Percentiles rank a stretch among this genome's conserved stretches.
Evolutionary conservation across 495 filamentous ascomycete genomes (phyloP).

Genomic region (Talaromyces wortmannii): DNA sequence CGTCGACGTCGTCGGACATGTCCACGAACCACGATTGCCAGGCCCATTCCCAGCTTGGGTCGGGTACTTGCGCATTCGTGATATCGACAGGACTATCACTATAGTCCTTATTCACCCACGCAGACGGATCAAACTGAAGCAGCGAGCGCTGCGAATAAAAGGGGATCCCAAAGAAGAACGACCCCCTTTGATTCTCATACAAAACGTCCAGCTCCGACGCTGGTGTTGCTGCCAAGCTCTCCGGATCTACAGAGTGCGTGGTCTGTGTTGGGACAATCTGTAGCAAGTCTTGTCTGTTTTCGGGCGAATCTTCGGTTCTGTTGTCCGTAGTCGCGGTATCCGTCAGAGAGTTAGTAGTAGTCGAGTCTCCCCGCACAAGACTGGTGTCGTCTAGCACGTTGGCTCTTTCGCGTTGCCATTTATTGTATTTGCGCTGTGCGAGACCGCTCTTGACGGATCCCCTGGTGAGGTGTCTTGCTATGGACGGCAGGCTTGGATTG

Average conservation of each 20-base stretch:
- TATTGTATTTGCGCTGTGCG: slow-evolving; percentile 52
- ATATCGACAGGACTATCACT: slow-evolving; percentile 78
- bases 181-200: slow-evolving; percentile 87
- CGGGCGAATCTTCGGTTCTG: background rate
- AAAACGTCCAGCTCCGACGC: slow-evolving; percentile 70
- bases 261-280: background rate
- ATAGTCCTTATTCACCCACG: slow-evolving; percentile 75
- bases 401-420: slow-evolving; percentile 50
- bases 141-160: slow-evolving; percentile 82
- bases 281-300: background rate
- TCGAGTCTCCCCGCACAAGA: slow-evolving; percentile 13
- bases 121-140: slow-evolving; percentile 74
- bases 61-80: slow-evolving; percentile 83
- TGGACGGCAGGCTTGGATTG: slow-evolving; percentile 10
- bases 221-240: slow-evolving; percentile 8
- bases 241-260: slow-evolving; percentile 3
- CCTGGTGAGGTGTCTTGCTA: slow-evolving; percentile 24
- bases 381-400: slow-evolving; percentile 19
- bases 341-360: slow-evolving; percentile 16
- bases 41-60: slow-evolving; percentile 93
- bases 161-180: slow-evolving; percentile 81
- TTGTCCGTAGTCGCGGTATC: background rate
- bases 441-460: slow-evolving; percentile 36
- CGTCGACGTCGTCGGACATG: slow-evolving; percentile 78
- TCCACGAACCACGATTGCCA: slow-evolving; percentile 96